phyloP scores from a whole-genome alignment of 140 eudicot genomes.

The Anethum foeniculum region DNA sequence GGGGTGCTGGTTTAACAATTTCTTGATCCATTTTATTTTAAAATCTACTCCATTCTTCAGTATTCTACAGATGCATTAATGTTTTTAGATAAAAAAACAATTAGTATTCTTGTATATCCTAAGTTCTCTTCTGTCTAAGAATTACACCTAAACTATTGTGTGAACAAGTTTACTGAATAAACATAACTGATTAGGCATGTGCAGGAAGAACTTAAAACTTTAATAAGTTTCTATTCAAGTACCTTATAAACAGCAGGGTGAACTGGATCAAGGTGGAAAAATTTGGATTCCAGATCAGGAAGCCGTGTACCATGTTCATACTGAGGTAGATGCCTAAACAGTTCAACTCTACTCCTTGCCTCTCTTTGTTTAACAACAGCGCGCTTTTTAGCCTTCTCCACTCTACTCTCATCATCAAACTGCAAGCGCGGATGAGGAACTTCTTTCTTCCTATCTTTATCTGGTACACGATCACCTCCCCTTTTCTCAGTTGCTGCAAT shows the following conservation, averaged over 20 bases:
- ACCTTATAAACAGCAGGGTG: constrained; percentile 96
- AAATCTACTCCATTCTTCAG: background rate
- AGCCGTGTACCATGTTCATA: constrained; percentile 91
- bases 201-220: background rate
- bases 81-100: background rate
- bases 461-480: constrained; percentile 51
- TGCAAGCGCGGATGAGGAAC: constrained; percentile 97
- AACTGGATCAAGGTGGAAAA: constrained; percentile 71
- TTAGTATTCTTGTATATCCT: background rate
- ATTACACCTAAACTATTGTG: background rate
- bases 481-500: constrained; percentile 63
- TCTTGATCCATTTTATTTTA: background rate
- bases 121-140: background rate
- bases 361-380: constrained; percentile 90
- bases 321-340: constrained; percentile 91
- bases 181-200: background rate
- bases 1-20: background rate
- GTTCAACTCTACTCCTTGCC: constrained; percentile 80
- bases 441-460: constrained; percentile 91
- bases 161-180: background rate
- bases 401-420: constrained; percentile 84
- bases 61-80: background rate
- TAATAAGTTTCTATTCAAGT: background rate
- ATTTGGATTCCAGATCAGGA: constrained; percentile 72
- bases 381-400: constrained; percentile 94